A percentile compares a stretch with the other conserved stretches of the same genome.
Evolutionary conservation across 2,329 filamentous ascomycete species (phyloP).

Genomic region (Aspergillus sp.): DNA sequence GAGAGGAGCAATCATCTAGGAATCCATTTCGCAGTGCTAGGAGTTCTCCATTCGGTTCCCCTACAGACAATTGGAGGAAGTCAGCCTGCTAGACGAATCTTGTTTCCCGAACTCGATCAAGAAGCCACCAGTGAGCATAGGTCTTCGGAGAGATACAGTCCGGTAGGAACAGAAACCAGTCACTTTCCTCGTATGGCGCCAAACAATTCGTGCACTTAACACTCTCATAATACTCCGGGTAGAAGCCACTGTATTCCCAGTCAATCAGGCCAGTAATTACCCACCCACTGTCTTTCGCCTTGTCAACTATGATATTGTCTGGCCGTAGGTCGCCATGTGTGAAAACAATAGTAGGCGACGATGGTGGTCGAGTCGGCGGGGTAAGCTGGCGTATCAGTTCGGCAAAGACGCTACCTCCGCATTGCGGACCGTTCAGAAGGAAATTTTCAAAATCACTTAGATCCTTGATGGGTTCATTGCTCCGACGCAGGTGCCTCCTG

Average conservation of each 20-base stretch:
- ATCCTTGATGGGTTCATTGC: slow-evolving; percentile 15
- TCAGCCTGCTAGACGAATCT: slow-evolving; percentile 14
- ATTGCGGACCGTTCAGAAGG: slow-evolving; percentile 14
- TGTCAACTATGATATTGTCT: slow-evolving; percentile 25
- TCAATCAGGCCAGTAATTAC: slow-evolving; percentile 24
- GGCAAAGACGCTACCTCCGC: slow-evolving; percentile 16
- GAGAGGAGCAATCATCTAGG: neutral
- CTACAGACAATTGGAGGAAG: neutral
- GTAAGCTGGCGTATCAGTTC: slow-evolving; percentile 15
- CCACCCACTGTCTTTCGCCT: slow-evolving; percentile 14
- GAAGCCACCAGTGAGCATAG: slow-evolving; percentile 24
- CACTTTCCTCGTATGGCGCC: slow-evolving; percentile 16
- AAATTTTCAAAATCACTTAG: slow-evolving; percentile 18
- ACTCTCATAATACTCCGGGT: slow-evolving; percentile 27
- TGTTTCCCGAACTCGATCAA: slow-evolving; percentile 22
- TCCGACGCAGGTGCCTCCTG: slow-evolving; percentile 19
- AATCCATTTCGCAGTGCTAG: neutral
- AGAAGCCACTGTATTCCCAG: slow-evolving; percentile 28
- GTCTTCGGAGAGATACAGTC: slow-evolving; percentile 20
- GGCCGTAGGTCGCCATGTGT: slow-evolving; percentile 26
- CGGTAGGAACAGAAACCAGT: slow-evolving; percentile 26
- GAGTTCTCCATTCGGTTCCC: neutral
- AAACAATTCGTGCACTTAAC: slow-evolving; percentile 22
- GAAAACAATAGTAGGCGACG: slow-evolving; percentile 17
- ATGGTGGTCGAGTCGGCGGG: slow-evolving; percentile 2